Evolutionary conservation across 139 green algal genomes (phyloP).

Genomic region (Chlamydomonas sphaeroides): DNA sequence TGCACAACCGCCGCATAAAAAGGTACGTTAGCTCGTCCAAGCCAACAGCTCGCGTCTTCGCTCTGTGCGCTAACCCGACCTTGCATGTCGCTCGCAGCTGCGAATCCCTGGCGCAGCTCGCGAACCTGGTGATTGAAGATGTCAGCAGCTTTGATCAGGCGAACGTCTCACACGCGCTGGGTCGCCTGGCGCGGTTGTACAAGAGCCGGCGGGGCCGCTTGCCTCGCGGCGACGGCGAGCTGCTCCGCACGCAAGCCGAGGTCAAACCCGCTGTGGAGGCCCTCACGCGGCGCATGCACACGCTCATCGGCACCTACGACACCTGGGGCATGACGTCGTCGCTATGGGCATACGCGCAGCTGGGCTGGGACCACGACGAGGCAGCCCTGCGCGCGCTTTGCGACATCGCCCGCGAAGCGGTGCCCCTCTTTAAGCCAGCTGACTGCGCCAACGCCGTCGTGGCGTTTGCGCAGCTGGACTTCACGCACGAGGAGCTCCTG

Average conservation of each 20-base stretch:
- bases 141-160: conserved; percentile 3
- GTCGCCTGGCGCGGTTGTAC: conserved; percentile 20
- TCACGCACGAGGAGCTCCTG: conserved; percentile 49
- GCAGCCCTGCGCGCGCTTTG: conserved; percentile 14
- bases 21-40: not conserved
- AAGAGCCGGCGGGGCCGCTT: not conserved
- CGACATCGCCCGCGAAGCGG: not conserved
- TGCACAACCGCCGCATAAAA: conserved; percentile 37
- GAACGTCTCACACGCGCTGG: conserved; percentile 26
- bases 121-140: conserved; percentile 6
- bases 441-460: conserved; percentile 51
- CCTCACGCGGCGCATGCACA: conserved; percentile 11
- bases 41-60: not conserved
- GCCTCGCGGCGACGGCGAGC: not conserved
- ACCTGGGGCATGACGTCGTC: conserved; percentile 11
- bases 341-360: conserved; percentile 28
- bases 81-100: not conserved
- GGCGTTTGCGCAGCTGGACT: conserved; percentile 42
- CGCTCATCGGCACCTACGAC: conserved; percentile 25
- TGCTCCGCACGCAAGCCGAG: not conserved
- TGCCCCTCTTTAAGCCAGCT: conserved; percentile 28
- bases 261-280: not conserved
- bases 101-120: not conserved
- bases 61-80: not conserved
- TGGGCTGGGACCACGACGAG: conserved; percentile 19